These are phyloP conservation scores for Chytriomyces hyalinus DNA, from an alignment of 192 early-diverging fungal species.

Conservation along the genomic window DNA sequence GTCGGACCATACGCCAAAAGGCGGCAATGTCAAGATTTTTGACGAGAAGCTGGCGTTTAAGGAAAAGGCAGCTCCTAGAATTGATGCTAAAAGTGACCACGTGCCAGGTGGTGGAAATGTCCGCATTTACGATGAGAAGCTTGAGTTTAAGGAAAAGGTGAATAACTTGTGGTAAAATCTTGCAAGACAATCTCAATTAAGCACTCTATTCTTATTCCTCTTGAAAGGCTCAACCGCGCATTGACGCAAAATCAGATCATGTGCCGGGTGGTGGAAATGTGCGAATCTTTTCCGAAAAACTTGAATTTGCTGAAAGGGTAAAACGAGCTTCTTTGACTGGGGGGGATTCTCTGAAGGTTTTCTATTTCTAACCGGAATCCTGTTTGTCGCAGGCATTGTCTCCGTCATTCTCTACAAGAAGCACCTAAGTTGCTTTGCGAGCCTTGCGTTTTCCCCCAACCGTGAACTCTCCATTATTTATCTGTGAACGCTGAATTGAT, in stretches of 20 bases:
- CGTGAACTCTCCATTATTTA: too few relatives aligned
- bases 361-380: slow-evolving; percentile 37
- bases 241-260: slow-evolving; percentile 25
- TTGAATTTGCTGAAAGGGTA: slow-evolving; percentile 47
- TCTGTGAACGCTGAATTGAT: too few relatives aligned
- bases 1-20: slow-evolving; percentile 9
- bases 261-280: slow-evolving; percentile 15
- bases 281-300: slow-evolving; percentile 14
- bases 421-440: too few relatives aligned
- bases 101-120: slow-evolving; percentile 16
- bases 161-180: background rate
- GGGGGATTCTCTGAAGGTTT: slow-evolving; percentile 66
- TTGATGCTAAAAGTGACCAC: slow-evolving; percentile 21
- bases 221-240: slow-evolving; percentile 10
- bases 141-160: slow-evolving; percentile 18
- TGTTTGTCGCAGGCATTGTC: too few relatives aligned
- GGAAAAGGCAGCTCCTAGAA: slow-evolving; percentile 14
- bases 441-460: too few relatives aligned
- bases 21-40: slow-evolving; percentile 23
- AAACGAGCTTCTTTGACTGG: slow-evolving; percentile 51
- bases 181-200: too few relatives aligned
- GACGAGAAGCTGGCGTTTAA: slow-evolving; percentile 17
- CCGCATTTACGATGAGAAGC: slow-evolving; percentile 16
- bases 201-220: too few relatives aligned
- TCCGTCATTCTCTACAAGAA: too few relatives aligned